Percentiles rank a stretch among this genome's conserved stretches.
Evolutionary conservation across 345 rosid genomes (phyloP).

Genomic region (Isatis tinctoria): DNA sequence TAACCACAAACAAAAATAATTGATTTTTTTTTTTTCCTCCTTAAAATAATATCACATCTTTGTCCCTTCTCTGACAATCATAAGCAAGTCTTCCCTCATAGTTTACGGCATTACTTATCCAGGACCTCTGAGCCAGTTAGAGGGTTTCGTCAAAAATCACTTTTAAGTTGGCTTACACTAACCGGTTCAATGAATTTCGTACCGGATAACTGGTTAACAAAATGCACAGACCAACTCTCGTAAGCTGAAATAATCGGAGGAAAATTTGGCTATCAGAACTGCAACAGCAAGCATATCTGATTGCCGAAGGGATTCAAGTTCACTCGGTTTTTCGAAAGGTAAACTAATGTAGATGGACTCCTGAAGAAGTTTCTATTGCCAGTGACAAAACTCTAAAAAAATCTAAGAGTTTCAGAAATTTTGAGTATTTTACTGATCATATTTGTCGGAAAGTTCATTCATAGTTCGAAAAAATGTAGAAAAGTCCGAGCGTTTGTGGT

Average conservation of each 20-base stretch:
- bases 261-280: too few species aligned
- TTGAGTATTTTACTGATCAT: too few species aligned
- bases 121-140: background rate
- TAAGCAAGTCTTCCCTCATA: background rate
- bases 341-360: background rate
- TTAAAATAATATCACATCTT: background rate
- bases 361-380: background rate
- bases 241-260: background rate
- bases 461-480: too few species aligned
- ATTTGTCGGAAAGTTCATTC: too few species aligned
- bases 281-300: background rate
- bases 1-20: too few species aligned
- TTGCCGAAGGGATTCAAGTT: too few species aligned
- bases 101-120: background rate
- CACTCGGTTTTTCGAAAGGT: too few species aligned
- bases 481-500: too few species aligned
- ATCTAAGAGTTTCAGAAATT: too few species aligned
- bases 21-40: background rate
- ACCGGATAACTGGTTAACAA: background rate
- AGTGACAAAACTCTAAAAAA: too few species aligned
- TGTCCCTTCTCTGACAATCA: background rate
- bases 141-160: background rate
- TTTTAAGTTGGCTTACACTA: background rate
- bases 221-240: background rate
- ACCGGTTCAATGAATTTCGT: background rate